Base-by-base conservation (phyloP, 1,284 basidiomycete species). In the Xerocomus nothofagi region DNA sequence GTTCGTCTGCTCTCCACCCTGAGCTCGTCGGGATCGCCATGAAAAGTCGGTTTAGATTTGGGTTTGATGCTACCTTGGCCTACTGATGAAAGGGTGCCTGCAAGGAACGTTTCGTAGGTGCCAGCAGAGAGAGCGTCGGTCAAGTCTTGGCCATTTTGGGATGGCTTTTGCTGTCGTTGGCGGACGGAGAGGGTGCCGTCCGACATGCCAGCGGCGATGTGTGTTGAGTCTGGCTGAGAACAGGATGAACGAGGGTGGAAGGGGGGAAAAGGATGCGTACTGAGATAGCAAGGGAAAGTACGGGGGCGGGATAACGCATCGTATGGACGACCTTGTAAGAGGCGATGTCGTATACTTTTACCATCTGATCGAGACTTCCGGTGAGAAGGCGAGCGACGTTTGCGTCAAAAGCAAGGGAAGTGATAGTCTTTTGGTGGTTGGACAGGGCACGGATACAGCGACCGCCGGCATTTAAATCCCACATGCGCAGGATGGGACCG, bases 361-460 rank as follows among this genome's bases (percentile, higher is more conserved):
- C 93, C 84, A 99, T 89, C 58, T 95, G 93, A 67, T 99, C 97
- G 53, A 99, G 74, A 29, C 91, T 86, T 30, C 91, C 97, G 0
- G 92, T 94, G 39, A 99, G 76, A 3, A 99, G 78, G 23, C 95
- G 80, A 57, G 84, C 81, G 17, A 86, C 81, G 47, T 79, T 80
- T 15, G 86, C 70, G 63, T 93, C 86, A 69, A 95, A 93, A 5
- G 90, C 76, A 23, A 98, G 77, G 20, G 89, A 82, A 0, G 96
- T 99, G 52, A 99, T 85, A 0, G 95, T 96, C 74, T 99, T 99
- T 71, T 98, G 96, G 68, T 99, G 97, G 72, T 99, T 99, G 29
- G 91, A 93, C 54, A 98, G 69, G 7, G 94, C 94, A 39, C 89
- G 81, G 3, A 89, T 79, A 69, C 93, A 97, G 48, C 89, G 80